phyloP scores from a whole-genome alignment of 1,139 yeast species.

The Geotrichum siamense region DNA sequence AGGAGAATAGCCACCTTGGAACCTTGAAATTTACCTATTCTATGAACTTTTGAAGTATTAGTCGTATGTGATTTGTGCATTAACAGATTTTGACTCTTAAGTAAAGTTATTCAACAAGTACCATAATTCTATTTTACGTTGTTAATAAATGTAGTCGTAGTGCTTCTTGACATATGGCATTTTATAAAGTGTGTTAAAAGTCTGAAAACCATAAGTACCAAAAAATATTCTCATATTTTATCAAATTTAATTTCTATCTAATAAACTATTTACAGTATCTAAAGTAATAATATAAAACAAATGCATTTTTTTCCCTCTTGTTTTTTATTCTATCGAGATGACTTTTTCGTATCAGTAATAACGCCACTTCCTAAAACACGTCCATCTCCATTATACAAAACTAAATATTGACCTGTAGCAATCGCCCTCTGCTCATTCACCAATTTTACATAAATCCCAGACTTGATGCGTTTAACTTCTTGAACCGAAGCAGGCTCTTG shows the following conservation, averaged over 20 bases:
- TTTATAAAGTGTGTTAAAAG: too few species aligned
- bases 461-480: conserved; percentile 20
- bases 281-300: background rate
- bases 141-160: too few species aligned
- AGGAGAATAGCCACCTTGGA: too few species aligned
- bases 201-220: too few species aligned
- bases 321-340: conserved; percentile 6
- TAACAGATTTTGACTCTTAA: too few species aligned
- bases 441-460: conserved; percentile 27
- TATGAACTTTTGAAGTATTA: too few species aligned
- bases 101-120: too few species aligned
- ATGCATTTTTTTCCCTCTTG: background rate
- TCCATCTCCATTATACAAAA: conserved; percentile 53
- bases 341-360: conserved; percentile 29
- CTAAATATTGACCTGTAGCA: conserved; percentile 86
- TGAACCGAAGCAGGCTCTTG: conserved; percentile 45
- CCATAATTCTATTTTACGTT: too few species aligned
- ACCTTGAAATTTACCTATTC: too few species aligned
- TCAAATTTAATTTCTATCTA: background rate
- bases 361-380: conserved; percentile 75
- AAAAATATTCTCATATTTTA: too few species aligned
- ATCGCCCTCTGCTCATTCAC: conserved; percentile 57
- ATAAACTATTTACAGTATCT: background rate
- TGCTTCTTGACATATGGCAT: too few species aligned
- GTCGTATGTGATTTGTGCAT: too few species aligned